Base-by-base conservation (phyloP, 2,329 filamentous ascomycete species). In the Aphanocladium album region DNA sequence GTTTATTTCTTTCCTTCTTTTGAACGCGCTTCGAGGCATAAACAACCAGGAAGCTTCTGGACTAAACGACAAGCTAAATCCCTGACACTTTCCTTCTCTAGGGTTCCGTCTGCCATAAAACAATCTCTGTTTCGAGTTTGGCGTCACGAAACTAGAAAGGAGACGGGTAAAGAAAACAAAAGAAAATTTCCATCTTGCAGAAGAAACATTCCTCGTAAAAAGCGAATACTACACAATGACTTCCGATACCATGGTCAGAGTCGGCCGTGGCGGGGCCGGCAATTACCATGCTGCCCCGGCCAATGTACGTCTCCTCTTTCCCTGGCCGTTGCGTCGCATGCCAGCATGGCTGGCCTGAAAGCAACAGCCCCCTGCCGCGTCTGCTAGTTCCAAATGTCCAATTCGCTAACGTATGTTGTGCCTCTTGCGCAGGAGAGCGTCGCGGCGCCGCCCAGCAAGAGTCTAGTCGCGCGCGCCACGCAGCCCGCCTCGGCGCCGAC, bases 221-320 rank as follows among this genome's bases (percentile, higher is more conserved):
- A 45, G 23, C 21, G 21, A 16, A 43, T 3, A 35, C 37, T n/a
- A 60, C 39, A 16, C 27, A n/a, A 62, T 60, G 58, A 71, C 68
- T 62, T 69, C 68, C 63, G 78, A 78, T 64, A 71, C 73, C 59
- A 79, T 78, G 66, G 73, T 75, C 57, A 73, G 75, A 47, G 76
- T 78, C 16, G 83, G 83, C 62, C 79, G 83, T 49, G 83, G 83
- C 49, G 83, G 83, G 43, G 82, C 82, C 16, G 83, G 83, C 43
- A 85, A 85, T 70, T 84, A 79, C 69, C 79, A 77, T 39, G 25
- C 57, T 46, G 39, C 57, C 39, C 50, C 41, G 8, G 50, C 43
- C 39, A 47, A 60, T 54, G 57, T 60, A 53, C 23, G 57, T 30
- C 35, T 19, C 35, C 41, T 25, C 30, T 21, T 9, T n/a, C 21